Conservation (phyloP, 192 early-diverging fungal species). For the Coemansia sp. region DNA sequence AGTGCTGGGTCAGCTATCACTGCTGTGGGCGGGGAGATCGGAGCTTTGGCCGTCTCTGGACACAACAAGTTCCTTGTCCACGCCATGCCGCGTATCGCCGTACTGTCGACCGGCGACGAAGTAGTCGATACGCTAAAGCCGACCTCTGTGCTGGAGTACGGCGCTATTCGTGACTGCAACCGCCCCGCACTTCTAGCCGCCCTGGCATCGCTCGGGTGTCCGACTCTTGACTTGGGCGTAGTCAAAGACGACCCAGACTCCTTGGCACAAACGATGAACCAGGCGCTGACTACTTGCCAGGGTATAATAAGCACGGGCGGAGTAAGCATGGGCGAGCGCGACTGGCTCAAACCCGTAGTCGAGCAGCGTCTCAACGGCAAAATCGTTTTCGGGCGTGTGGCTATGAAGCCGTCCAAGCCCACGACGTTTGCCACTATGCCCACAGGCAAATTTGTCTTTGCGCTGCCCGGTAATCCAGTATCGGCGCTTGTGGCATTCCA, state of each 20-base stretch:
- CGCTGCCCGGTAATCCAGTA: constrained; percentile 92
- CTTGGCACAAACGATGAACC: constrained; percentile 56
- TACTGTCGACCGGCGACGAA: constrained; percentile 92
- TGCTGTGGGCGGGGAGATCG: constrained; percentile 81
- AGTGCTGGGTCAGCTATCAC: constrained; percentile 62
- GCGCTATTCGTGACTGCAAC: constrained; percentile 86
- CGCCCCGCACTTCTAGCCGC: constrained; percentile 73
- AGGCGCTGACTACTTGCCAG: constrained; percentile 62
- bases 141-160: constrained; percentile 20
- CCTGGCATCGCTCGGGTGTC: constrained; percentile 62
- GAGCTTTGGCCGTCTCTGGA: constrained; percentile 79
- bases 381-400: constrained; percentile 89
- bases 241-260: constrained; percentile 64
- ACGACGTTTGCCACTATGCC: constrained; percentile 89
- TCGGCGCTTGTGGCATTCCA: constrained; percentile 88
- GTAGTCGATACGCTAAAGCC: constrained; percentile 60
- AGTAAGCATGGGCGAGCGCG: constrained; percentile 97
- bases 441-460: constrained; percentile 66
- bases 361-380: constrained; percentile 74
- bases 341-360: constrained; percentile 85
- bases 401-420: constrained; percentile 95
- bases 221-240: constrained; percentile 75
- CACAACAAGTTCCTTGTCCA: constrained; percentile 53
- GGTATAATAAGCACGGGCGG: constrained; percentile 92
- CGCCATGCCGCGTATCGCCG: constrained; percentile 69